These are phyloP conservation scores for Ehretia macrophylla DNA, from an alignment of 257 asterid species.

Conservation along the genomic window DNA sequence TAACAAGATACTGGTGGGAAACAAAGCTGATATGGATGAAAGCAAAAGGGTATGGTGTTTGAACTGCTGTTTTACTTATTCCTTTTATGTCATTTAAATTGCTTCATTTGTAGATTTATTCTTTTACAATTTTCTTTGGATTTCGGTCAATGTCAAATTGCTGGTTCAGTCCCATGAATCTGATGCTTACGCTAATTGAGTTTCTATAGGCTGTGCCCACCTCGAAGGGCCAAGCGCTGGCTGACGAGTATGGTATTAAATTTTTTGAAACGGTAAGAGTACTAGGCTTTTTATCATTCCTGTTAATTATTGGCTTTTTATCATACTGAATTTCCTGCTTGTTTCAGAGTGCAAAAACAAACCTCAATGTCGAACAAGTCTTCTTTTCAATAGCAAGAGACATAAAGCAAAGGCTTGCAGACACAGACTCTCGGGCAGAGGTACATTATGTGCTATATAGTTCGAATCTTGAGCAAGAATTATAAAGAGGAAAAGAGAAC, in stretches of 20 bases:
- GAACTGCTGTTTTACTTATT: neutral
- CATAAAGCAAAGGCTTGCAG: slow-evolving; percentile 45
- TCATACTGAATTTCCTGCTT: neutral
- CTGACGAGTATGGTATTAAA: slow-evolving; percentile 43
- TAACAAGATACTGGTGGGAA: slow-evolving; percentile 43
- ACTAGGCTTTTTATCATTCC: neutral
- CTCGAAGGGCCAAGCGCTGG: slow-evolving; percentile 43
- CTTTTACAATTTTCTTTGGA: neutral
- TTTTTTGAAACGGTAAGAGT: slow-evolving; percentile 49
- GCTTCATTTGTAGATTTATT: neutral
- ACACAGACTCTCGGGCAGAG: slow-evolving; percentile 31
- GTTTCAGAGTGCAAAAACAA: slow-evolving; percentile 43
- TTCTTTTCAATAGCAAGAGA: slow-evolving; percentile 44
- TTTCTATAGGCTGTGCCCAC: slow-evolving; percentile 38
- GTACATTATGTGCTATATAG: slow-evolving; percentile 11
- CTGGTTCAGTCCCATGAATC: neutral
- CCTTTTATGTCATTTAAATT: neutral
- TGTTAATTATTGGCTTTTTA: neutral
- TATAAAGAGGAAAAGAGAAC: too few species aligned
- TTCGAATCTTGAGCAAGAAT: neutral
- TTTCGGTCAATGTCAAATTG: neutral
- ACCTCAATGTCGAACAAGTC: slow-evolving; percentile 44
- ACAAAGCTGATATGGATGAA: slow-evolving; percentile 51
- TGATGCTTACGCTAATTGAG: slow-evolving; percentile 2
- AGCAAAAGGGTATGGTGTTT: slow-evolving; percentile 37